Conservation (phyloP, 1,139 yeast genomes). For the Lodderomyces parapsilosis region DNA sequence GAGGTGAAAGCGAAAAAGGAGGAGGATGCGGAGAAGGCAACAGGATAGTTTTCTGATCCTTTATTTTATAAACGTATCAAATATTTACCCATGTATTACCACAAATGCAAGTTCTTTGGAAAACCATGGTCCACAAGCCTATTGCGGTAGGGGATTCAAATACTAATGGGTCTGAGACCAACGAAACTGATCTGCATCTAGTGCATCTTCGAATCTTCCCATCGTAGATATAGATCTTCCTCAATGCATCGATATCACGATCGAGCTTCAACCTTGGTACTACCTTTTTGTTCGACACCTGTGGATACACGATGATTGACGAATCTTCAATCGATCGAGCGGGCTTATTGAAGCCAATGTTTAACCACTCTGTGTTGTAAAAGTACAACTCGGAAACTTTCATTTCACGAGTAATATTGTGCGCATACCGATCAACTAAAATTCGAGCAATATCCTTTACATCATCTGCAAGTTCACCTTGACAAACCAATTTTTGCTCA, state of each 20-base stretch:
- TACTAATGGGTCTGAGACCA: constrained; percentile 45
- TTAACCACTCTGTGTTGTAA: constrained; percentile 72
- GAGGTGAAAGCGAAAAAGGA: constrained; percentile 4
- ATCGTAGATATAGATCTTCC: constrained; percentile 36
- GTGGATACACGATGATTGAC: constrained; percentile 3
- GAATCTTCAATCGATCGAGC: constrained; percentile 5
- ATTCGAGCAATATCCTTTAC: constrained; percentile 31
- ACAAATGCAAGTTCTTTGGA: constrained; percentile 75
- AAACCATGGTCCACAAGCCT: constrained; percentile 69
- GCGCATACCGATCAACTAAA: constrained; percentile 33
- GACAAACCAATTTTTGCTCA: constrained; percentile 68
- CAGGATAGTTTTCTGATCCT: too few species aligned
- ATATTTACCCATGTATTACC: constrained; percentile 70
- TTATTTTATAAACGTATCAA: too few species aligned
- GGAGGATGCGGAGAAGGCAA: background rate
- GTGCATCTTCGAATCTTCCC: constrained; percentile 52
- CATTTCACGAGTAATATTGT: constrained; percentile 36
- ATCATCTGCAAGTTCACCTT: constrained; percentile 55
- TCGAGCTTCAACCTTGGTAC: constrained; percentile 20
- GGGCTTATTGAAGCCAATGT: constrained; percentile 33
- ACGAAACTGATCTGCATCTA: constrained; percentile 65
- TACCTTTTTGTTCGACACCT: constrained; percentile 10
- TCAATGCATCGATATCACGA: constrained; percentile 34
- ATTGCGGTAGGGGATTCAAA: constrained; percentile 36
- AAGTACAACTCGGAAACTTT: constrained; percentile 55